These are phyloP conservation scores for Collybiopsis confluens DNA, from an alignment of 768 basidiomycete genomes.

Conservation along the genomic window DNA sequence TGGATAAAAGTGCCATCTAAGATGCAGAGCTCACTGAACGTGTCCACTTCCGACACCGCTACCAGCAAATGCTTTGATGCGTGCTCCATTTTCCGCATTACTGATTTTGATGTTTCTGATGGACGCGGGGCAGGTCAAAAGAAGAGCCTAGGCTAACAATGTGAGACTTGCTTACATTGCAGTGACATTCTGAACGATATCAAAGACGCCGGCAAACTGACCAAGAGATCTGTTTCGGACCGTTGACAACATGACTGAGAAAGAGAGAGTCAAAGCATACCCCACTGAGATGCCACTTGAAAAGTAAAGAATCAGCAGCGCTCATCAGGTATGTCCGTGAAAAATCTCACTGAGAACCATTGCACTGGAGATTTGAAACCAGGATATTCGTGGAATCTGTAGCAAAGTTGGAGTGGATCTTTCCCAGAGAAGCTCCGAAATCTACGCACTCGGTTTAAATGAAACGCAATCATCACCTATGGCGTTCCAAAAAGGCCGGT, in stretches of 20 bases:
- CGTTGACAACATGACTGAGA: background rate
- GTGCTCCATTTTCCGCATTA: conserved; percentile 61
- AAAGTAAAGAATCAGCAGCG: background rate
- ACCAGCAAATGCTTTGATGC: conserved; percentile 68
- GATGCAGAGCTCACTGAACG: too few relatives aligned
- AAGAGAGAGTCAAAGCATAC: conserved; percentile 14
- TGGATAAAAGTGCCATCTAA: too few relatives aligned
- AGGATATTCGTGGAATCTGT: conserved; percentile 50
- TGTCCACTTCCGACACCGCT: conserved; percentile 53
- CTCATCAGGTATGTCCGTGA: too few relatives aligned
- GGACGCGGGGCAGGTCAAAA: background rate
- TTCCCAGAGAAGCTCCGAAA: background rate
- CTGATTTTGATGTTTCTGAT: conserved; percentile 52
- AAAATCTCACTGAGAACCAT: conserved; percentile 45
- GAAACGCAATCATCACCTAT: conserved; percentile 30
- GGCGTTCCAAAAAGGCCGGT: too few relatives aligned
- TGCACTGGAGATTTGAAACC: conserved; percentile 55
- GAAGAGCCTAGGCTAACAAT: too few relatives aligned
- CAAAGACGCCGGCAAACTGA: conserved; percentile 46
- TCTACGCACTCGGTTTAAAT: conserved; percentile 42
- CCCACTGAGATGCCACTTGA: conserved; percentile 56
- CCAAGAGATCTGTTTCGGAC: conserved; percentile 45
- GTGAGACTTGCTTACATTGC: conserved; percentile 35
- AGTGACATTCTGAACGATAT: conserved; percentile 59
- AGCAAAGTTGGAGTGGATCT: background rate